These are phyloP conservation scores for Candida ponderosae DNA, from an alignment of 805 yeast genomes.

Conservation along the genomic window DNA sequence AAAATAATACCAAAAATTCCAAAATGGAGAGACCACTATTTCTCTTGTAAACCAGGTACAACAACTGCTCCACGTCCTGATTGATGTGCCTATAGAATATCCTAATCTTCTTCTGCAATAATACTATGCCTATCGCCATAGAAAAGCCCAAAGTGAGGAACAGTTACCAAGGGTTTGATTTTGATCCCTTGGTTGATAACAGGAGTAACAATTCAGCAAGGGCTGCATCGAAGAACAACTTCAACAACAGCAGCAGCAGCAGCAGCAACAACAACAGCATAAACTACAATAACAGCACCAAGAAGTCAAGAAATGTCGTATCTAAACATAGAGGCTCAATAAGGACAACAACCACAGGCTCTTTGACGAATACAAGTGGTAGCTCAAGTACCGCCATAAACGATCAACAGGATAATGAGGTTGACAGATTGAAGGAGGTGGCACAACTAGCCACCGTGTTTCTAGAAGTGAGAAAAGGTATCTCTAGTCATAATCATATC, in stretches of 20 bases:
- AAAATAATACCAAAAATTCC: too few species aligned
- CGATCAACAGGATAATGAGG: constrained; percentile 5
- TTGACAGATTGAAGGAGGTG: constrained; percentile 20
- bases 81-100: too few species aligned
- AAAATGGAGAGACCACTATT: too few species aligned
- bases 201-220: too few species aligned
- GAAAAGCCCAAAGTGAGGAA: neutral
- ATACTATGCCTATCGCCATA: too few species aligned
- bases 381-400: constrained; percentile 1
- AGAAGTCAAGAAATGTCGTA: neutral
- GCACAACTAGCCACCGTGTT: constrained; percentile 32
- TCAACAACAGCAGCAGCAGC: neutral
- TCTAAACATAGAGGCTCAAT: neutral
- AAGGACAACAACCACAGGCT: neutral
- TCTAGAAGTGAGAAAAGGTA: constrained; percentile 32
- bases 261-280: neutral
- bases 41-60: too few species aligned
- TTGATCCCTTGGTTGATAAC: constrained; percentile 12
- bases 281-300: neutral
- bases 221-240: too few species aligned
- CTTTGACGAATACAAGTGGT: constrained; percentile 1
- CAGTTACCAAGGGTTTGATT: constrained; percentile 12
- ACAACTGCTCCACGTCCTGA: too few species aligned
- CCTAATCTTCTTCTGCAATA: too few species aligned
- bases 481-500: constrained; percentile 34